Evolutionary conservation across 805 yeast genomes (phyloP), one percentile per base, ranked within the genome.

Genomic region (Ogataea pilisensis): DNA sequence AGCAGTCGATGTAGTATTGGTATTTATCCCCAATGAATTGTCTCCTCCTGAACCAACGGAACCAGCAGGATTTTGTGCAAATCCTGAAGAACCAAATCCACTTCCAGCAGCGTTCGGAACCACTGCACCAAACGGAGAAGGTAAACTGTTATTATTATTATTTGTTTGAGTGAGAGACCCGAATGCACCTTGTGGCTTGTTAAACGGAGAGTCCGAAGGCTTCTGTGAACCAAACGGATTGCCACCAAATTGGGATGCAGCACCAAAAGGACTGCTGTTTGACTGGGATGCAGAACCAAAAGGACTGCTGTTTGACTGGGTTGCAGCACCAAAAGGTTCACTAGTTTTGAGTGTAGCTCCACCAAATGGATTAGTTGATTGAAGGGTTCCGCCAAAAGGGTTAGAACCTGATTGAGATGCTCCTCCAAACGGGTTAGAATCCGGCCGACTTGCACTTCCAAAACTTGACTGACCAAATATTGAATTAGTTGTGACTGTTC

Each of bases 351-450:
- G 20, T 3, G 44, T 27, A 16, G 49, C 16, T 7, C 45, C 36
- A 5, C 61, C 60, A 43, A 62, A 57, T 30, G 65, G 47, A 25
- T 45, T 43, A 5, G 57, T 22, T 14, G 46, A 22, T 8, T 41
- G 44, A 5, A 31, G 5, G n/a, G 12, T 8, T 7, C 19, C 19
- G n/a, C 37, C 37, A 26, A 35, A 35, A 5, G 31, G 37, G 19
- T 35, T 35, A 16, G 37, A 1, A 9, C 9, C 19, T 22, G 8
- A 12, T 14, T 19, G 34, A 8, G 36, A 24, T 16, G 28, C 12
- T 27, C 13, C 13, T 28, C 37, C 37, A 34, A 34, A 20, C n/a
- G 31, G 37, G 19, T 35, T 35, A 16, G 37, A 1, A 9, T 9
- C 19, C 14, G 8, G 14, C 24, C 17, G 34, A 8, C 29, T 14